Evolutionary conservation across 2,329 filamentous ascomycete genomes (phyloP), one percentile per base, ranked within the genome.

Genomic region (Fusarium poae): DNA sequence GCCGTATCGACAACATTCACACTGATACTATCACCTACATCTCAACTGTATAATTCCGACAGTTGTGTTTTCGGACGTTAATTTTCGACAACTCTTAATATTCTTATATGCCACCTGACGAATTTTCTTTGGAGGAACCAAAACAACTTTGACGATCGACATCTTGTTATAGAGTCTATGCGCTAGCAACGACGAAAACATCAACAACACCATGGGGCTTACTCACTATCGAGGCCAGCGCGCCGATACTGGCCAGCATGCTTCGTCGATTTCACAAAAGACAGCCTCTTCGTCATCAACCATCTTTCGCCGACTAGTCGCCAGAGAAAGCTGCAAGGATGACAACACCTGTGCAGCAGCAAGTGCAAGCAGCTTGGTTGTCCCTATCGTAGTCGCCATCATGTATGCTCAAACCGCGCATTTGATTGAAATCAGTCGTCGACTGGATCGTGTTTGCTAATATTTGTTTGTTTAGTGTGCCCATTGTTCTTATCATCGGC

Each of bases 361-460:
- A 16, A 23, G 30, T 34, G 27, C 40, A 59, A 79, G 81, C 40
- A 83, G 80, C 42, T 82, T 84, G n/a, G 85, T 86, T 51, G 71
- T 94, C 43, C 86, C 90, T 9, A 91, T 96, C 67, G 84, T 87
- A 40, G 80, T 94, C 6, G 90, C 89, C 75, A 84, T 92, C 65
- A 85, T 87, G 91, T 94, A 88, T 82, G 91, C 87, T 50, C 25
- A 46, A 50, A 45, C 11, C 39, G 21, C 27, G 52, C 35, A 35
- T 45, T 50, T 56, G 42, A 16, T 61, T 53, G 21, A 30, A 30
- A 53, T 34, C 18, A 37, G 44, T 50, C 46, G 48, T 55, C 43
- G 16, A 42, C 32, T 42, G 25, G 42, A 49, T 40, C 43, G 43
- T 37, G 40, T 27, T 53, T 61, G 57, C 74, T 78, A 45, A 75